Percentiles rank a stretch among this genome's conserved stretches.
These are phyloP conservation scores for Rhodamnia rubescens DNA, from an alignment of 345 rosid species.

Conservation along the genomic window DNA sequence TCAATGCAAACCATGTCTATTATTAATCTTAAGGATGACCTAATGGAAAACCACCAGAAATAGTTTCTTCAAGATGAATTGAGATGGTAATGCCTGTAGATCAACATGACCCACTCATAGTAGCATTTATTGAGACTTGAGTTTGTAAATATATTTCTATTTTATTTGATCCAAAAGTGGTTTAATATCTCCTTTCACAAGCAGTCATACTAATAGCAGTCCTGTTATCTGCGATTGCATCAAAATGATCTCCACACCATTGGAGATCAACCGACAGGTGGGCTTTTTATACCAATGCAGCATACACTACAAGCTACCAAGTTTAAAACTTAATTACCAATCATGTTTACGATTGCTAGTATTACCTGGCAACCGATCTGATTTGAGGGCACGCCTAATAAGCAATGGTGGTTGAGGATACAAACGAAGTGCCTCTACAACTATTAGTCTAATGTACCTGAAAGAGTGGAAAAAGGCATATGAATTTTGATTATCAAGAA, in stretches of 20 bases:
- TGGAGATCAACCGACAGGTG: not conserved
- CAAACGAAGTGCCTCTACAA: slow-evolving; percentile 82
- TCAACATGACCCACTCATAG: not conserved
- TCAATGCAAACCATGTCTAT: not conserved
- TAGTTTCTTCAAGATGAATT: not conserved
- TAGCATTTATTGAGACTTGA: not conserved
- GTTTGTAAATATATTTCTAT: not conserved
- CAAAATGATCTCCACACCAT: not conserved
- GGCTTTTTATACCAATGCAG: not conserved
- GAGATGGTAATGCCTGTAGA: not conserved
- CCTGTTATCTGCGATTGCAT: not conserved
- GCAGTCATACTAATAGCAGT: not conserved
- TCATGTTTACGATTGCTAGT: not conserved
- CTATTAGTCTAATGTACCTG: slow-evolving; percentile 73
- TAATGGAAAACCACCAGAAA: not conserved
- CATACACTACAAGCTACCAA: not conserved
- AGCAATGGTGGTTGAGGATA: slow-evolving; percentile 94
- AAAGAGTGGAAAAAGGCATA: slow-evolving; percentile 2
- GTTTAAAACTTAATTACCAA: not conserved
- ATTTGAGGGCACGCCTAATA: slow-evolving; percentile 65
- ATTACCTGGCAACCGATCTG: slow-evolving; percentile 73
- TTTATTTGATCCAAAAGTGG: not conserved
- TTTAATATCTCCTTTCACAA: not conserved
- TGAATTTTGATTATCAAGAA: not conserved
- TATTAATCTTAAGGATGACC: not conserved